These are phyloP conservation scores for Rubia yunnanensis DNA, from an alignment of 257 asterid genomes.

Conservation along the genomic window DNA sequence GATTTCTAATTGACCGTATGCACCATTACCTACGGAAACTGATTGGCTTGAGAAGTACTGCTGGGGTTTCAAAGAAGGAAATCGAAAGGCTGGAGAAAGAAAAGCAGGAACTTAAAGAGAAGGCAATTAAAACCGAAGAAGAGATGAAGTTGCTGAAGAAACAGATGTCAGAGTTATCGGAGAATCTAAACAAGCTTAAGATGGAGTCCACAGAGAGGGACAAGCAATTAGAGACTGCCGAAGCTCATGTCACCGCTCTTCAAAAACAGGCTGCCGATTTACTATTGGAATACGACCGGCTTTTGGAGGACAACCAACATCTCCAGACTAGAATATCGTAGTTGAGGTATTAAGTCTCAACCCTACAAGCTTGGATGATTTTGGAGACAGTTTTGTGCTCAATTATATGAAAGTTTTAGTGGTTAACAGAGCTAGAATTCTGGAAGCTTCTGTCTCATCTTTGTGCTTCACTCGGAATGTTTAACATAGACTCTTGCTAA, in stretches of 20 bases:
- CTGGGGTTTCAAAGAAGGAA: conserved; percentile 60
- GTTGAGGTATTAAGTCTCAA: conserved; percentile 13
- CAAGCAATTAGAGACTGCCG: conserved; percentile 67
- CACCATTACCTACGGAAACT: conserved; percentile 72
- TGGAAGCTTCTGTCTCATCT: neutral
- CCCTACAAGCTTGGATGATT: conserved; percentile 8
- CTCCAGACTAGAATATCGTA: conserved; percentile 53
- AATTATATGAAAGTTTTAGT: neutral
- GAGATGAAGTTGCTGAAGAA: conserved; percentile 46
- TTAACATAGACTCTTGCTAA: neutral
- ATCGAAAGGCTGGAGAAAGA: conserved; percentile 66
- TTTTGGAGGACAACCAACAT: conserved; percentile 78
- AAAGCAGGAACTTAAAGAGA: conserved; percentile 51
- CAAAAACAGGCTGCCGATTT: conserved; percentile 81
- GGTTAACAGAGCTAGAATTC: neutral
- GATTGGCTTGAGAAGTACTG: conserved; percentile 41
- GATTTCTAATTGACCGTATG: conserved; percentile 83
- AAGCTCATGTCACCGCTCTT: conserved; percentile 61
- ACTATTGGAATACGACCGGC: conserved; percentile 75
- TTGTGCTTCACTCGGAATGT: neutral
- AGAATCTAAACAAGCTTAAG: conserved; percentile 58
- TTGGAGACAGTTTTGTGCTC: conserved; percentile 5
- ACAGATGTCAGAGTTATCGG: conserved; percentile 40
- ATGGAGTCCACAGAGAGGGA: conserved; percentile 43
- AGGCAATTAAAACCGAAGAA: conserved; percentile 46